Base-by-base conservation (phyloP, 441 rosid genomes). In the Adansonia rubrostipa region DNA sequence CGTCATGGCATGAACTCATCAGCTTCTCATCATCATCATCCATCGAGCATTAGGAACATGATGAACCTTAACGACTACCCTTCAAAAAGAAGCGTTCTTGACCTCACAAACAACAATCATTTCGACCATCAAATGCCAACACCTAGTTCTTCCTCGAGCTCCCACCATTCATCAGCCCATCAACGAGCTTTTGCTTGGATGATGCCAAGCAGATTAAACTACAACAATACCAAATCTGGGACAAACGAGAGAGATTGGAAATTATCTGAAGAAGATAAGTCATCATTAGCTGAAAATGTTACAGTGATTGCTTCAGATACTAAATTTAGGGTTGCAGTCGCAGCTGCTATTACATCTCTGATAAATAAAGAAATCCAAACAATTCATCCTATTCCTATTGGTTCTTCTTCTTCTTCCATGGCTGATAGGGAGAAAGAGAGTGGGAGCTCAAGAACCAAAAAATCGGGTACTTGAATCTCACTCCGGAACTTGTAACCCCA, bases 291-390 rank as follows among this genome's bases (percentile, higher is more conserved):
- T 1, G 84, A 83, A 54, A 84, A 80, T 33, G 86, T 71, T 5
- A 81, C 75, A 8, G 79, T 88, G 5, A 86, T 86, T 24, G 84
- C 89, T 24, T 84, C 86, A 13, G 89, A 90, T 86, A 88, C 90
- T 15, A 85, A 87, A 73, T 90, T 90, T 78, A 88, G 88, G 85
- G 86, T 84, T 74, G 88, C 92, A 36, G 88, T 87, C 28, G 91
- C 90, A 42, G 89, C 93, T n/a, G 88, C 89, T 36, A 84, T 87
- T 24, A 75, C 88, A 42, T 90, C 90, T 9, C 77, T 88, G 2
- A 84, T 84, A n/a, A 85, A 79, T 64, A 86, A 86, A 50, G 89
- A 84, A 54, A 81, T 60, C 60, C 50, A 36, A 51, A 14, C 70
- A 1, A 28, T 9, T 53, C 75, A 53, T 15, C 47, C 62, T 53